Percentiles rank a stretch among this genome's conserved stretches.
These are phyloP conservation scores for Graphiopsis chlorocephala DNA, from an alignment of 2,329 filamentous ascomycete genomes.

Conservation along the genomic window DNA sequence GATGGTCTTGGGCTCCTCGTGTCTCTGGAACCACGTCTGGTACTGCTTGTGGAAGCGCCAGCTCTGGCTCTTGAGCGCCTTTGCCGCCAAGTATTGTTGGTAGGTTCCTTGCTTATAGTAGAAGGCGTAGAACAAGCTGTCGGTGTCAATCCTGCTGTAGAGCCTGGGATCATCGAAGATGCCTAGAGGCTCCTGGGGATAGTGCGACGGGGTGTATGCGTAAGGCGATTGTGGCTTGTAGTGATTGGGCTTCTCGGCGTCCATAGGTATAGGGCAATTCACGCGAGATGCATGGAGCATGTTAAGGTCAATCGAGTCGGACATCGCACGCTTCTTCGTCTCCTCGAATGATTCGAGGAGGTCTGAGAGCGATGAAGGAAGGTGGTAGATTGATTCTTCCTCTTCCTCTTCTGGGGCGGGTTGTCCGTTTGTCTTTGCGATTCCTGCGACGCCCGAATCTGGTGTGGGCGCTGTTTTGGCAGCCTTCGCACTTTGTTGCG, in stretches of 20 bases:
- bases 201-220: slow-evolving; percentile 71
- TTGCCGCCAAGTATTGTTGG: slow-evolving; percentile 92
- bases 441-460: slow-evolving; percentile 34
- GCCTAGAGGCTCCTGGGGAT: slow-evolving; percentile 85
- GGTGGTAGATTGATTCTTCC: slow-evolving; percentile 86
- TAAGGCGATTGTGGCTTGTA: slow-evolving; percentile 83
- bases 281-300: slow-evolving; percentile 74
- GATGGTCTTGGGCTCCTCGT: slow-evolving; percentile 97
- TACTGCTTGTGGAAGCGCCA: slow-evolving; percentile 99
- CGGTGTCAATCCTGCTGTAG: slow-evolving; percentile 86
- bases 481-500: slow-evolving; percentile 17
- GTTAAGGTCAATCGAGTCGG: slow-evolving; percentile 61
- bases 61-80: slow-evolving; percentile 95
- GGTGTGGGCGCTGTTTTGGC: slow-evolving; percentile 31
- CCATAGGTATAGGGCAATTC: slow-evolving; percentile 69
- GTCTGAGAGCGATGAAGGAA: slow-evolving; percentile 84
- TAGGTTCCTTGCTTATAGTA: slow-evolving; percentile 97
- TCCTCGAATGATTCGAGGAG: slow-evolving; percentile 87
- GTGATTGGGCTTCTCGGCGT: slow-evolving; percentile 77
- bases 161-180: slow-evolving; percentile 89
- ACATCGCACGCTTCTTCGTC: slow-evolving; percentile 67
- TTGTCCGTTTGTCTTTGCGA: slow-evolving; percentile 52
- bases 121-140: slow-evolving; percentile 97
- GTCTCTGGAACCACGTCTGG: slow-evolving; percentile 97
- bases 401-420: slow-evolving; percentile 47